Conservation (phyloP, 2,329 filamentous ascomycete species). For the Geosmithia flava region DNA sequence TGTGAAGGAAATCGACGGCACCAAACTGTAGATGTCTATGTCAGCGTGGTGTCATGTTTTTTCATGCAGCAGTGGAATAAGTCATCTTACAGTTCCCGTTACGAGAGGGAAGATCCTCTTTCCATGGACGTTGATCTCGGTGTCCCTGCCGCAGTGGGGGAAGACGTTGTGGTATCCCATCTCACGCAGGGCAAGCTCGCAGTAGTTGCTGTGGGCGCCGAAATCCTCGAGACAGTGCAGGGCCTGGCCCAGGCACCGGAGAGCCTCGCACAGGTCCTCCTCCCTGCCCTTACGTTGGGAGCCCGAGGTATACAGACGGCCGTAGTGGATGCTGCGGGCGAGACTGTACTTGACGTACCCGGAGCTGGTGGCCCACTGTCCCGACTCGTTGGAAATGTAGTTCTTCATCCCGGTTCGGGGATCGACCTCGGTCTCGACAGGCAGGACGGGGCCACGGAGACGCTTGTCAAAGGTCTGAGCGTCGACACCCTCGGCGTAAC, state of each 20-base stretch:
- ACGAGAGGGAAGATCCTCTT: conserved; percentile 62
- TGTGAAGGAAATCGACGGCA: conserved; percentile 75
- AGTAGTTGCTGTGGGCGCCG: conserved; percentile 75
- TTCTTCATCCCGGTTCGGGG: conserved; percentile 91
- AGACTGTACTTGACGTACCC: conserved; percentile 74
- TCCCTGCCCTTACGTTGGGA: conserved; percentile 50
- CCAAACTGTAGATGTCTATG: conserved; percentile 41
- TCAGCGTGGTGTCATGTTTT: background rate
- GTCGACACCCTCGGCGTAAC: conserved; percentile 77
- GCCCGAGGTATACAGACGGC: conserved; percentile 60
- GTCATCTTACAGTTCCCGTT: conserved; percentile 34
- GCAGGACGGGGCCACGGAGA: conserved; percentile 66
- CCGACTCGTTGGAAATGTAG: conserved; percentile 87
- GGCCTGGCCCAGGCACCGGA: conserved; percentile 64
- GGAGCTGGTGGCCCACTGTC: conserved; percentile 79
- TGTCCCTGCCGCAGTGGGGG: conserved; percentile 55
- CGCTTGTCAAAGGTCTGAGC: conserved; percentile 72
- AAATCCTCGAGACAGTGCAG: conserved; percentile 71
- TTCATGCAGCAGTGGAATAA: conserved; percentile 10
- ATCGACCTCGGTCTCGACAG: conserved; percentile 62
- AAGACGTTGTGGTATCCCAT: conserved; percentile 74
- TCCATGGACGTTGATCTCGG: conserved; percentile 51
- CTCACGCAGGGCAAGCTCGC: conserved; percentile 64
- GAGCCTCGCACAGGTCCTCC: conserved; percentile 66
- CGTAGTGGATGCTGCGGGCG: conserved; percentile 63